Evolutionary conservation across 805 yeast species (phyloP).

Genomic region (Yamadazyma phyllophila): DNA sequence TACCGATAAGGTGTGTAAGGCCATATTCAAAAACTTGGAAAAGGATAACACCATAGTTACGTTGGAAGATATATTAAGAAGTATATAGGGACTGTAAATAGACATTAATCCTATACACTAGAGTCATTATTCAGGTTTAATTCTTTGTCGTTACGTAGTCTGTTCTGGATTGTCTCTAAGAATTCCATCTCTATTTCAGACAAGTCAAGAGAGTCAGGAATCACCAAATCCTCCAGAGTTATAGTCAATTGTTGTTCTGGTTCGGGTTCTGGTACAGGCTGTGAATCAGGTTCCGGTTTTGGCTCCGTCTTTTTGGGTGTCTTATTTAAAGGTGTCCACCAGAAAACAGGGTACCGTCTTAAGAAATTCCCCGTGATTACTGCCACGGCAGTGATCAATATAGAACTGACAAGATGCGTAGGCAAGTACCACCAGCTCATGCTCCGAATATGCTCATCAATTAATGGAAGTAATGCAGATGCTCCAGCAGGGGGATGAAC

Average conservation of each 20-base stretch:
- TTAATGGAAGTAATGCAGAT: conserved; percentile 55
- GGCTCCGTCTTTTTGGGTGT: background rate
- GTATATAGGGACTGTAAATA: background rate
- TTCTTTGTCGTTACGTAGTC: conserved; percentile 6
- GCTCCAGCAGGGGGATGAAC: conserved; percentile 78
- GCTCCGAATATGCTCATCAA: conserved; percentile 42
- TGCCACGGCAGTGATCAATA: conserved; percentile 50
- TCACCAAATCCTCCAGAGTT: conserved; percentile 2
- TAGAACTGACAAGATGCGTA: conserved; percentile 47
- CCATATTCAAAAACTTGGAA: conserved; percentile 52
- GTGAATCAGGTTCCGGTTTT: background rate
- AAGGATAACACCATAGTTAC: conserved; percentile 57
- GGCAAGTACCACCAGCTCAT: conserved; percentile 71
- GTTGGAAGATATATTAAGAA: conserved; percentile 25
- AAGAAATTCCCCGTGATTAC: conserved; percentile 52
- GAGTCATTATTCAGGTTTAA: background rate
- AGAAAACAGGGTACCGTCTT: conserved; percentile 53
- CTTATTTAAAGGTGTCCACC: conserved; percentile 50
- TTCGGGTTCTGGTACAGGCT: background rate
- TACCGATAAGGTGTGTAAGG: conserved; percentile 65
- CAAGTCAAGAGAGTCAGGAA: conserved; percentile 24
- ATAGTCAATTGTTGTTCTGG: conserved; percentile 4
- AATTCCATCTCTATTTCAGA: conserved; percentile 27
- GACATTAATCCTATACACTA: background rate
- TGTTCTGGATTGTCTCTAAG: conserved; percentile 22